Percentiles rank a stretch among this genome's conserved stretches.
These are phyloP conservation scores for Erodium moschatum DNA, from an alignment of 441 rosid genomes.

Conservation along the genomic window DNA sequence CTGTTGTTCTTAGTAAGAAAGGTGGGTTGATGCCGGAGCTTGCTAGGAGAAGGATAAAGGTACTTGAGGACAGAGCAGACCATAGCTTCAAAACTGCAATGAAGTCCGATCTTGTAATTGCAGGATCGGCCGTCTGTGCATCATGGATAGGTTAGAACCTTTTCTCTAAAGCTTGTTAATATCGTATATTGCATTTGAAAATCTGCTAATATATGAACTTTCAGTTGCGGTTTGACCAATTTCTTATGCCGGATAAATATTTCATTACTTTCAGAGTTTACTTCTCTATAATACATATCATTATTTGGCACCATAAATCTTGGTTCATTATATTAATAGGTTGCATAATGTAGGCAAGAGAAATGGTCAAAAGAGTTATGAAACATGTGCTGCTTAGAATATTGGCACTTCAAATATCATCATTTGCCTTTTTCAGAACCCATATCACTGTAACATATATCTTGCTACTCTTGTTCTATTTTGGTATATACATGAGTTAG, in stretches of 20 bases:
- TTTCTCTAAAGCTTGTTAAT: slow-evolving; percentile 11
- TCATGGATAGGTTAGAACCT: slow-evolving; percentile 77
- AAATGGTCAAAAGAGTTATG: background rate
- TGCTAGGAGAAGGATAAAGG: slow-evolving; percentile 72
- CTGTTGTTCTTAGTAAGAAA: slow-evolving; percentile 81
- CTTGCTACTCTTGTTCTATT: too few relatives aligned
- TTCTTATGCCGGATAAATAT: background rate
- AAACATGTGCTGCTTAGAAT: background rate
- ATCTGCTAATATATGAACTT: background rate
- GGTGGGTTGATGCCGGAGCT: slow-evolving; percentile 90
- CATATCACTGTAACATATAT: too few relatives aligned
- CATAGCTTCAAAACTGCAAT: slow-evolving; percentile 87
- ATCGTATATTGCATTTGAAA: slow-evolving; percentile 12
- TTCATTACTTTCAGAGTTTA: background rate
- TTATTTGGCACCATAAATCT: background rate
- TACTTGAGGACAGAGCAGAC: slow-evolving; percentile 80
- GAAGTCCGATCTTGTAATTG: slow-evolving; percentile 90
- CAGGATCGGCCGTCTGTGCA: slow-evolving; percentile 96
- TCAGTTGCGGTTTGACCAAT: background rate
- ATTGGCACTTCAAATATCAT: background rate
- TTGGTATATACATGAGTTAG: background rate
- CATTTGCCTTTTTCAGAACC: too few relatives aligned
- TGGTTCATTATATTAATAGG: background rate
- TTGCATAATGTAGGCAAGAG: background rate
- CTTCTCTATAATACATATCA: background rate